Conservation (phyloP, 805 yeast genomes). For the Metschnikowia gruessii region DNA sequence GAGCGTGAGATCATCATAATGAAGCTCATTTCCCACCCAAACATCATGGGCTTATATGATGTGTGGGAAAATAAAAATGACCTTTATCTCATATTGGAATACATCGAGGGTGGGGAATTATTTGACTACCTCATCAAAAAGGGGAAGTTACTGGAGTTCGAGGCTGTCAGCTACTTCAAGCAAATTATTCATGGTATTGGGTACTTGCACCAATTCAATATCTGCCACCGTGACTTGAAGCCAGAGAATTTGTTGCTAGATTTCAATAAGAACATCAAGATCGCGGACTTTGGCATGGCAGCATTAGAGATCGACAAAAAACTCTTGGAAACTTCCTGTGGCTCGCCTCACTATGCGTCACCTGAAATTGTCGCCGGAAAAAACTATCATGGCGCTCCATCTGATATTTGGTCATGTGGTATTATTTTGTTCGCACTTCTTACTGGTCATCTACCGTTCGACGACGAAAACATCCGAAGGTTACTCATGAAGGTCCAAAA, state of each 20-base stretch:
- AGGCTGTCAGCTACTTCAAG: slow-evolving; percentile 85
- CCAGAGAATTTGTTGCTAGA: slow-evolving; percentile 81
- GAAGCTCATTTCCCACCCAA: slow-evolving; percentile 76
- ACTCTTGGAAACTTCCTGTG: slow-evolving; percentile 90
- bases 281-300: slow-evolving; percentile 99
- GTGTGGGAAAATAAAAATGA: slow-evolving; percentile 88
- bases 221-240: slow-evolving; percentile 84
- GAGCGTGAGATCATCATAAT: slow-evolving; percentile 83
- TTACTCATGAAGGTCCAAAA: slow-evolving; percentile 85
- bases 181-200: slow-evolving; percentile 81
- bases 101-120: slow-evolving; percentile 96
- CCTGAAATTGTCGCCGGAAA: slow-evolving; percentile 97
- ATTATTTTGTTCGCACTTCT: slow-evolving; percentile 88
- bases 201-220: slow-evolving; percentile 81
- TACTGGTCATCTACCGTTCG: slow-evolving; percentile 95
- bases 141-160: slow-evolving; percentile 84
- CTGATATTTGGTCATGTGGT: slow-evolving; percentile 98
- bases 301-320: slow-evolving; percentile 84
- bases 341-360: slow-evolving; percentile 97
- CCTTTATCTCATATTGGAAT: slow-evolving; percentile 83
- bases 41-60: slow-evolving; percentile 74
- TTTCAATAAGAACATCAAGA: slow-evolving; percentile 82
- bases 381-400: slow-evolving; percentile 93
- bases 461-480: slow-evolving; percentile 90
- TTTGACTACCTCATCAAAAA: slow-evolving; percentile 87